Evolutionary conservation across 352 stramenopile species (phyloP).

Genomic region (Aphanomyces cochlioides): DNA sequence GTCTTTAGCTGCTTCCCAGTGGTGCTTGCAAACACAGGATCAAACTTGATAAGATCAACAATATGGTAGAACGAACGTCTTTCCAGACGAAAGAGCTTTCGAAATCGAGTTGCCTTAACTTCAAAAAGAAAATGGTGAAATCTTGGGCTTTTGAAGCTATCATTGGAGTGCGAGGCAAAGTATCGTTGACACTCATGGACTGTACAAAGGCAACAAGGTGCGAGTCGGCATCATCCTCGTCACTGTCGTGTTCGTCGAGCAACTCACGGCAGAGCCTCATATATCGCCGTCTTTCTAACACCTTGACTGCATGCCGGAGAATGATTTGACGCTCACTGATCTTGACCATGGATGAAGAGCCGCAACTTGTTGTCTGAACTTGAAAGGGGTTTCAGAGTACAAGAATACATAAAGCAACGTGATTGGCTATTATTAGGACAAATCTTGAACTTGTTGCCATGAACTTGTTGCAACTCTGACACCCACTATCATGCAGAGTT

Average conservation of each 20-base stretch:
- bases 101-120: not conserved
- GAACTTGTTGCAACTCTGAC: no score
- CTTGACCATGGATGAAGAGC: not conserved
- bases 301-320: not conserved
- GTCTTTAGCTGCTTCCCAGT: not conserved
- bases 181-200: not conserved
- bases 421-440: slow-evolving; percentile 4
- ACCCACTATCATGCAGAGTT: no score
- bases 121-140: not conserved
- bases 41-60: not conserved
- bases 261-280: not conserved
- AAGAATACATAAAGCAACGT: not conserved
- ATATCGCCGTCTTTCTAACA: not conserved
- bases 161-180: not conserved
- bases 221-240: not conserved
- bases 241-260: not conserved
- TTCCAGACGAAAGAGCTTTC: slow-evolving; percentile 11
- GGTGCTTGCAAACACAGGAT: no score
- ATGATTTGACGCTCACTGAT: slow-evolving; percentile 10
- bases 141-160: not conserved
- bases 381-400: slow-evolving; percentile 10
- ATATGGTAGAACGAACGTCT: not conserved
- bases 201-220: not conserved
- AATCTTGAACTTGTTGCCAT: no score
- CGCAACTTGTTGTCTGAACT: not conserved